phyloP scores from a whole-genome alignment of 805 yeast species.

The Jamesozyma lodderae region DNA sequence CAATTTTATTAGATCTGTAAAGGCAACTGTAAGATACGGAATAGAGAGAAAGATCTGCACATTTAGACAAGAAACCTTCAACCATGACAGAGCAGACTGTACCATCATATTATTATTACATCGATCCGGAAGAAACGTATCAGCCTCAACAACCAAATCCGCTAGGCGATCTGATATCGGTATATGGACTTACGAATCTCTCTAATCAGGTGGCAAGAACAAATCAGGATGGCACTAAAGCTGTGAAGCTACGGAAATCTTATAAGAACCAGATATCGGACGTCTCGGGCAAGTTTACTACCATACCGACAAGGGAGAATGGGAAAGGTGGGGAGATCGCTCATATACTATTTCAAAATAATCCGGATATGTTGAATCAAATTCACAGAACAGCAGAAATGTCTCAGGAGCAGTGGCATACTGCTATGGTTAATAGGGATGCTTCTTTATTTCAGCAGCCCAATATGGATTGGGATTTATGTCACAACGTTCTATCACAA shows the following conservation, averaged over 20 bases:
- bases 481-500: slow-evolving; percentile 24
- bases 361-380: slow-evolving; percentile 27
- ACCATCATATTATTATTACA: slow-evolving; percentile 32
- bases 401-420: slow-evolving; percentile 21
- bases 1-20: no score
- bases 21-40: no score
- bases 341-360: slow-evolving; percentile 28
- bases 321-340: slow-evolving; percentile 32
- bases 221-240: slow-evolving; percentile 82
- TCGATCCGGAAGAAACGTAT: slow-evolving; percentile 29
- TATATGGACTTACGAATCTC: slow-evolving; percentile 58
- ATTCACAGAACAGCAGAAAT: slow-evolving; percentile 19
- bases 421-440: slow-evolving; percentile 22
- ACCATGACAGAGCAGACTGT: slow-evolving; percentile 13
- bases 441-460: slow-evolving; percentile 18
- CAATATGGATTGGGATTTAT: slow-evolving; percentile 26
- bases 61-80: no score
- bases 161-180: slow-evolving; percentile 53
- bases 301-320: slow-evolving; percentile 42
- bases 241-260: slow-evolving; percentile 86
- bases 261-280: slow-evolving; percentile 89
- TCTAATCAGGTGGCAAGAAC: slow-evolving; percentile 79
- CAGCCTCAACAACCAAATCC: slow-evolving; percentile 57
- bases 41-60: no score
- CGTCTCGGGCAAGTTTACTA: slow-evolving; percentile 64